A percentile compares a stretch with the other conserved stretches of the same genome.
These are phyloP conservation scores for Ogataea hybrid DNA, from an alignment of 1,139 yeast species.

Conservation along the genomic window DNA sequence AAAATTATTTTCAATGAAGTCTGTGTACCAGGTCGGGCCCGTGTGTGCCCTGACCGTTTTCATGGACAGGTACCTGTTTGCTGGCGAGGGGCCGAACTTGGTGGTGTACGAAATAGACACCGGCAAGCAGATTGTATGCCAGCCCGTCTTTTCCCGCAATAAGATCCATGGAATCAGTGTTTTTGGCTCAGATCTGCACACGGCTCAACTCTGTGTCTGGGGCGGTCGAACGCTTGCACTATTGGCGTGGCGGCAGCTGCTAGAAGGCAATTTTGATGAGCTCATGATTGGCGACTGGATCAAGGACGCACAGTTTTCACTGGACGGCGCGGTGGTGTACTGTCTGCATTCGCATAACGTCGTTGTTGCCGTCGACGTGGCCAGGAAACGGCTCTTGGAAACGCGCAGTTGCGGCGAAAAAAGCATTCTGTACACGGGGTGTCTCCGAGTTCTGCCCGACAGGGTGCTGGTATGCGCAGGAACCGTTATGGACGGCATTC, in stretches of 20 bases:
- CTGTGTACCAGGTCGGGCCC: constrained; percentile 61
- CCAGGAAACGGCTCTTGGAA: constrained; percentile 33
- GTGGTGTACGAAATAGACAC: constrained; percentile 50
- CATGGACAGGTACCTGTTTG: constrained; percentile 36
- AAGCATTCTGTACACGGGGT: constrained; percentile 85
- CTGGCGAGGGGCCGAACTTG: constrained; percentile 74
- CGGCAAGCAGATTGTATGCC: constrained; percentile 39
- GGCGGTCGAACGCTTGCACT: constrained; percentile 75
- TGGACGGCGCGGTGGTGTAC: constrained; percentile 39
- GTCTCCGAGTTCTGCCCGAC: constrained; percentile 48
- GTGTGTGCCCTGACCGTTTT: constrained; percentile 60
- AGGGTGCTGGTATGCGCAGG: constrained; percentile 73
- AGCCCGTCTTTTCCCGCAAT: constrained; percentile 59
- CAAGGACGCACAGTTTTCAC: constrained; percentile 51
- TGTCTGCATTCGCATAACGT: constrained; percentile 81
- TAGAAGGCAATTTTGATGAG: constrained; percentile 37
- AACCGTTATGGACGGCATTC: constrained; percentile 86
- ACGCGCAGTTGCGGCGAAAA: constrained; percentile 63
- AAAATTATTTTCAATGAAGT: constrained; percentile 11
- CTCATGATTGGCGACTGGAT: constrained; percentile 76
- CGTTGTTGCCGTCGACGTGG: constrained; percentile 48
- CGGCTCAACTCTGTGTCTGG: constrained; percentile 43
- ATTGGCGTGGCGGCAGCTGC: constrained; percentile 33
- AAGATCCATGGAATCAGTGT: constrained; percentile 74
- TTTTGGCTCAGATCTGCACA: constrained; percentile 25